These are phyloP conservation scores for Cercospora sp. DNA, from an alignment of 2,329 filamentous ascomycete species.

Conservation along the genomic window DNA sequence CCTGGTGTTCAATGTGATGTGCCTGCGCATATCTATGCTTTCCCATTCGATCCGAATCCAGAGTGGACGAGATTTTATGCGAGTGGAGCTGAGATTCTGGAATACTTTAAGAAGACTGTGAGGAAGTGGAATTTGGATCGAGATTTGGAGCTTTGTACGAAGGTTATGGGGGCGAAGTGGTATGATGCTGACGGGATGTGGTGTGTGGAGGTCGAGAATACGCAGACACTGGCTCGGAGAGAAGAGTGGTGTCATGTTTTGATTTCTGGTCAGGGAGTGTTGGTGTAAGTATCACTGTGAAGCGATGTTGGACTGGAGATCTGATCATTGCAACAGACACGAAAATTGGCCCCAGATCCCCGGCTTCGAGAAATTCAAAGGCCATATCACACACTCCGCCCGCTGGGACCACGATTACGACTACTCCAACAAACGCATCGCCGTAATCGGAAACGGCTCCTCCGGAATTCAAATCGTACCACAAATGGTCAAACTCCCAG, in stretches of 20 bases:
- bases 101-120: slow-evolving; percentile 43
- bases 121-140: slow-evolving; percentile 42
- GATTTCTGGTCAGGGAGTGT: background rate
- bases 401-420: slow-evolving; percentile 38
- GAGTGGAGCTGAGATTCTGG: slow-evolving; percentile 42
- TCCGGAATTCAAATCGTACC: slow-evolving; percentile 44
- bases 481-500: slow-evolving; percentile 41
- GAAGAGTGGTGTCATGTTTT: background rate
- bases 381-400: slow-evolving; percentile 41
- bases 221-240: background rate
- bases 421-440: slow-evolving; percentile 39
- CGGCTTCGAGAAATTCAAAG: slow-evolving; percentile 39
- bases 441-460: slow-evolving; percentile 44
- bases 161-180: slow-evolving; percentile 19
- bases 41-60: slow-evolving; percentile 19
- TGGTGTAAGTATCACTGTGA: background rate
- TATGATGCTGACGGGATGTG: slow-evolving; percentile 13
- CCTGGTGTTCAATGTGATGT: slow-evolving; percentile 16
- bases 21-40: slow-evolving; percentile 11
- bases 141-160: slow-evolving; percentile 37
- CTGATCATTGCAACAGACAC: background rate
- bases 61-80: slow-evolving; percentile 38
- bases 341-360: slow-evolving; percentile 35
- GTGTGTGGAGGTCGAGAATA: slow-evolving; percentile 14
- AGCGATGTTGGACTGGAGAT: background rate